Evolutionary conservation across 192 early-diverging fungal genomes (phyloP), one percentile per base, ranked within the genome.

Genomic region (Coemansia sp.): DNA sequence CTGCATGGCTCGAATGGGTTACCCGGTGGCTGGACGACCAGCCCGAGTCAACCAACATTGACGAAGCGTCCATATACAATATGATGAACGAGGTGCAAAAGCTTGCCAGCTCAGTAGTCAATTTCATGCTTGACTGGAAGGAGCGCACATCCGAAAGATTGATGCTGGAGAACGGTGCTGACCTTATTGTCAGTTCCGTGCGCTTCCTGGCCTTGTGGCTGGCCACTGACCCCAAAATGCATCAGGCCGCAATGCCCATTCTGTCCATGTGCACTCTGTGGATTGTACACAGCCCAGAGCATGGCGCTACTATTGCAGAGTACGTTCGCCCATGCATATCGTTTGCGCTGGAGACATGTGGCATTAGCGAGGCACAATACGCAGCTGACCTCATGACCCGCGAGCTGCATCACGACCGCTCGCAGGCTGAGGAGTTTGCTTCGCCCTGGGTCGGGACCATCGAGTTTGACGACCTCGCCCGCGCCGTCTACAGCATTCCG

Each of bases 361-460:
- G 54, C 6, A 70, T 80, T 18, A 56, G 47, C 55, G 78, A 80
- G 27, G 56, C 45, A 16, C 71, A 74, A 26, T 80, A 65, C 49
- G 47, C 67, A 24, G 57, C 60, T 1, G 72, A 74, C 23, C 68
- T 80, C 26, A 71, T 62, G 38, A 50, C 72, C 0, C 78, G 65
- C 32, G 53, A 70, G 20, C 61, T 74, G 48, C 67, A 35, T 6
- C 66, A 69, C 48, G 58, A 47, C 26, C 32, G 64, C 64, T 52
- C 48, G 20, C 64, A 27, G 52, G 56, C 68, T n/a, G 57, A 59
- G 13, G 65, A 68, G 26, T 61, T 59, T 62, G 65, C 78, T 12
- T 80, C 78, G 54, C 69, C 78, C 14, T 80, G 78, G 78, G 71
- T 80, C 3, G 78, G 78, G 9, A 71, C 72, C 12, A 74, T 80